Conservation (phyloP, 345 rosid genomes). For the Eucalyptus globulus region DNA sequence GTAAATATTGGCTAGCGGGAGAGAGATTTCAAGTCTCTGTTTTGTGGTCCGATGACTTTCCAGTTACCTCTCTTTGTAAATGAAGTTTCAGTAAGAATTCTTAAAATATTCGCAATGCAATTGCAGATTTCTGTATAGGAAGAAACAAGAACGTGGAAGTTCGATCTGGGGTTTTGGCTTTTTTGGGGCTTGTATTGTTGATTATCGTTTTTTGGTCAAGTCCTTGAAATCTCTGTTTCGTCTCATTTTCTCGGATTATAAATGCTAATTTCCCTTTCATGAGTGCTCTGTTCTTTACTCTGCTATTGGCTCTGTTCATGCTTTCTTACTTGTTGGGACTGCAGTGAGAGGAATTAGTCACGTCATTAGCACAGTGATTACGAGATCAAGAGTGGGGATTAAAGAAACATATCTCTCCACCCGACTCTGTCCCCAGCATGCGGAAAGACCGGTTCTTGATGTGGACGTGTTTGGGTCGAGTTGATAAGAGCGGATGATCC, state of each 20-base stretch:
- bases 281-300: not conserved
- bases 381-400: not conserved
- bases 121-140: not conserved
- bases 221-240: not conserved
- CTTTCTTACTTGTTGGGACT: not conserved
- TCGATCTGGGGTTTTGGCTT: not conserved
- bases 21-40: not conserved
- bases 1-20: not conserved
- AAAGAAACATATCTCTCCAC: not conserved
- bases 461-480: not conserved
- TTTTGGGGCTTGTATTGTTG: not conserved
- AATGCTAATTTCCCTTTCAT: not conserved
- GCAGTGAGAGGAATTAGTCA: not conserved
- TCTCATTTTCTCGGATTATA: not conserved
- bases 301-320: not conserved
- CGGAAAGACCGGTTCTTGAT: not conserved
- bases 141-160: not conserved
- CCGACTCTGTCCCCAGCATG: not conserved
- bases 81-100: not conserved
- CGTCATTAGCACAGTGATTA: not conserved
- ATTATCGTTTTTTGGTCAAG: not conserved
- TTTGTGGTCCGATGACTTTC: not conserved
- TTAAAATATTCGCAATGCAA: not conserved
- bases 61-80: not conserved
- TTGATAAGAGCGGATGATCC: not conserved